Base-by-base conservation (phyloP, 176 grass and related monocot species). In the Pontederia crassipes region DNA sequence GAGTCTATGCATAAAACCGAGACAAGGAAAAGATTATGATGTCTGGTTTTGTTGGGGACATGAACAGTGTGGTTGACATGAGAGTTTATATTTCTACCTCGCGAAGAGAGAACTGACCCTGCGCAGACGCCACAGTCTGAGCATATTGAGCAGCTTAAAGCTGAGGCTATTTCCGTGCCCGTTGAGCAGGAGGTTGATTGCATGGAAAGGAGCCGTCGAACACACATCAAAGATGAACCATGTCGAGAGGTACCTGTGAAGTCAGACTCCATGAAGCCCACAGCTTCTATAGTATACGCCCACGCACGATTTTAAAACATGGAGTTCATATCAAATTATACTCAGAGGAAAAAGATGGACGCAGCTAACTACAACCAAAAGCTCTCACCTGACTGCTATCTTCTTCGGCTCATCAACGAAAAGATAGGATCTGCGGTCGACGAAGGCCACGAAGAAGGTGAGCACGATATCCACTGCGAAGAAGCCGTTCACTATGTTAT, bases 151-250 rank as follows among this genome's bases (percentile, higher is more conserved):
- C 66, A 85, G 72, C 70, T 77, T 87, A 72, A 90, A 82, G 65
- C 45, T 58, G 71, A 96, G 69, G 62, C 53, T 66, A 70, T 96
- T 79, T 17, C 74, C 80, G 60, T 87, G 65, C 8, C 75, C 82
- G 60, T 17, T 80, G 46, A 87, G 80, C 3, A 90, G 78, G 61
- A 84, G 72, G 73, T 79, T 86, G 55, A 96, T 68, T 45, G 77
- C 70, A 61, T 96, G 81, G 62, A 90, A 96, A 20, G 83, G 91
- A 72, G 78, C 87, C 63, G 89, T 89, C 75, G 91, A 96, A 60
- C 83, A 90, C 16, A 84, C 68, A 80, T 96, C 91, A 72, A 87
- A 96, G 72, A 96, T 72, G 73, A 96, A 96, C 86, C 86, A 87
- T 46, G 86, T 84, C 6, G 86, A 87, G 64, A 96, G 65, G 40